Percentiles rank a stretch among this genome's conserved stretches.
These are phyloP conservation scores for Trichoderma orchidacearum DNA, from an alignment of 495 filamentous ascomycete species.

Conservation along the genomic window DNA sequence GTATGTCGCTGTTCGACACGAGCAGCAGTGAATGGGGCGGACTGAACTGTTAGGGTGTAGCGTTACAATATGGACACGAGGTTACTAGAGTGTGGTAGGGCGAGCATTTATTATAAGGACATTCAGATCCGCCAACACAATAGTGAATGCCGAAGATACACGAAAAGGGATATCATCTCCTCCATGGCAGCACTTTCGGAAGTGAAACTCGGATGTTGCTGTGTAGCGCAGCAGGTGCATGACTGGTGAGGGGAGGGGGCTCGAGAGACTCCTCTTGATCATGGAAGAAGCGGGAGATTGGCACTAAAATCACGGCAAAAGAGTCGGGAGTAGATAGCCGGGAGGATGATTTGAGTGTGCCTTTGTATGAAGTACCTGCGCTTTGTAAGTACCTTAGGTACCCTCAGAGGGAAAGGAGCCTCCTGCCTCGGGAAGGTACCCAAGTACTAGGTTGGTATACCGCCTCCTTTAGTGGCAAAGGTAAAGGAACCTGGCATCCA, in stretches of 20 bases:
- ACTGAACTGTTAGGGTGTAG: no score
- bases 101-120: no score
- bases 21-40: no score
- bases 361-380: no score
- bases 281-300: not conserved
- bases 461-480: no score
- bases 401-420: no score
- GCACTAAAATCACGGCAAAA: not conserved
- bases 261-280: not conserved
- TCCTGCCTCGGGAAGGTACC: no score
- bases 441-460: no score
- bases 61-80: no score
- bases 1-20: no score
- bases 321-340: constrained; percentile 1
- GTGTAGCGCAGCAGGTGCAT: not conserved
- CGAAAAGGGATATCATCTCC: not conserved
- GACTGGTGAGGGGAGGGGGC: not conserved
- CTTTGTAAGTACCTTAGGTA: not conserved
- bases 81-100: no score
- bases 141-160: not conserved
- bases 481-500: no score
- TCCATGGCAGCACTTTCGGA: not conserved
- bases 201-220: not conserved
- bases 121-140: not conserved
- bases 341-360: not conserved